Base-by-base conservation (phyloP, 257 asterid species). In the Eucommia ulmoides region DNA sequence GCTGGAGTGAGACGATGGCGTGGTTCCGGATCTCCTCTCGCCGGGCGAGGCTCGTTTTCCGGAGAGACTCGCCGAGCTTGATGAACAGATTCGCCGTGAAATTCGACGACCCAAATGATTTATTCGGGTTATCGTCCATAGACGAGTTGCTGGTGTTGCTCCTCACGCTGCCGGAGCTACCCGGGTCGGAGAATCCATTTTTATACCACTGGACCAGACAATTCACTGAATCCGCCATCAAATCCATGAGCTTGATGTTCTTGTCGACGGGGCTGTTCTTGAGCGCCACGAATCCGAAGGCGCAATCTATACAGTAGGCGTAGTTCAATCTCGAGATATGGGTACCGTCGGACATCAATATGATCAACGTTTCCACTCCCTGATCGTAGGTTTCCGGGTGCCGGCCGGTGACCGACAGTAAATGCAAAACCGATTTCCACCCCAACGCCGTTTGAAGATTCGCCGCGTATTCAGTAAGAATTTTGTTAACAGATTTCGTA, bases 11-110 rank as follows among this genome's bases (percentile, higher is more conserved):
- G 16, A 49, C 17, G 15, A 91, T 73, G 0, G 98, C 93, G 0
- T 86, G 96, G 80, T 91, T 91, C 55, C 97, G 48, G 3, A 83
- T 82, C 54, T 91, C 95, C 42, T 86, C 98, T 63, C 98, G 58
- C 41, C 98, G 72, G 0, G 98, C 96, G 45, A 91, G 69, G 70
- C 94, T 85, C 2, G 96, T 83, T 60, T 83, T 83, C 69, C 86
- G 81, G 0, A 91, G 65, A 4, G 84, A 77, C 45, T 85, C 96
- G 0, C 98, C 98, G 0, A 91, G 76, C 51, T 81, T 72, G 54
- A 75, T 77, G 20, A 91, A 85, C 25, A 79, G 62, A 61, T 70
- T 78, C 53, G 81, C 59, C 1, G 88, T 49, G 18, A 72, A 67
- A 45, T 62, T 64, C 2, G 79, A 22, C 11, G 58, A 81, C 22